Evolutionary conservation across 805 yeast genomes (phyloP), one percentile per base, ranked within the genome.

Genomic region (Lipomyces anomalus): DNA sequence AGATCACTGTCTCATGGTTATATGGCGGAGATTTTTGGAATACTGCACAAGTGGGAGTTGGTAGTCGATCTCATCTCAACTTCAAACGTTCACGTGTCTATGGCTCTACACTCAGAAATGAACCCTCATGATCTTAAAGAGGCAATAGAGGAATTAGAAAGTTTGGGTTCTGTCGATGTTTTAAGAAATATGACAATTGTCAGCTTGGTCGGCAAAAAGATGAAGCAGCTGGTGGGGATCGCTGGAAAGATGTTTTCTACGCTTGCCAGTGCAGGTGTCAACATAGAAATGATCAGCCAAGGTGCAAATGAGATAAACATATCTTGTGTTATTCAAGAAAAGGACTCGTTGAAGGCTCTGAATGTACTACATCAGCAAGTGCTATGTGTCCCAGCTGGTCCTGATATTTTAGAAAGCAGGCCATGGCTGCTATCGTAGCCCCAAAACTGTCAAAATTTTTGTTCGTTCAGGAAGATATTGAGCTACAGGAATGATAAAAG

Each of bases 291-390:
- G 98, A 92, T 92, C 67, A 78, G 88, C 47, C 98, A 92, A 73
- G 98, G 98, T 59, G 96, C 97, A 17, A 90, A 90, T 61, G 98
- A 92, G 68, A 92, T 92, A 61, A 92, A 92, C 65, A 92, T 92
- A 43, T 84, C 95, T 28, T 94, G 97, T 54, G 98, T 92, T 43
- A 87, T 92, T 51, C 84, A 84, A 53, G 87, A 84, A 55, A 68
- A 70, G 45, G 92, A 92, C 61, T 80, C 94, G 11, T 68, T 86
- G 24, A 84, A 84, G 63, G 97, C 97, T 3, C 72, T 92, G 55
- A 80, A 80, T 61, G 82, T 88, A 4, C 79, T 92, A 47, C 98
- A 92, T 62, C 82, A 81, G 36, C 79, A 77, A 48, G 67, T 90
- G 50, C 67, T 90, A 55, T 46, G 49, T 18, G 46, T 26, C 24